Evolutionary conservation across 2,329 filamentous ascomycete species (phyloP).

Genomic region (Sporothrix mexicana): DNA sequence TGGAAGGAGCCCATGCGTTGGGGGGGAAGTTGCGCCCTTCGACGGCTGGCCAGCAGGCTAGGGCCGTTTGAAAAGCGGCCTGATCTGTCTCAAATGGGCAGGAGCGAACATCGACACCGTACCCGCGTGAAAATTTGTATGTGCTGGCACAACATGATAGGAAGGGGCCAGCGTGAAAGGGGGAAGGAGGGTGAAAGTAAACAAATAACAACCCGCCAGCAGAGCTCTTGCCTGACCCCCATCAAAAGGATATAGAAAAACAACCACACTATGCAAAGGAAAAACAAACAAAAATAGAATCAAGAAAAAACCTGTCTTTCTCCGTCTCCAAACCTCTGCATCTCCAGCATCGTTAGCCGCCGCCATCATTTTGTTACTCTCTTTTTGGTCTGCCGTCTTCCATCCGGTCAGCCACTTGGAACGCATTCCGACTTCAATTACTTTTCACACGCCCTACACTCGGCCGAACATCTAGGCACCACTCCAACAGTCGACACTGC

Average conservation of each 20-base stretch:
- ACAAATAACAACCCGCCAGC: background rate
- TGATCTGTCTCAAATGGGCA: background rate
- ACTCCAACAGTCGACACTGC: background rate
- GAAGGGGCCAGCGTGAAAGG: background rate
- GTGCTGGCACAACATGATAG: background rate
- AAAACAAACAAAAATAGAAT: background rate
- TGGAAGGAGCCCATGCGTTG: constrained; percentile 7
- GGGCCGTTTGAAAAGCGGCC: background rate
- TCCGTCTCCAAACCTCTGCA: background rate
- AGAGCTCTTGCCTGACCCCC: background rate
- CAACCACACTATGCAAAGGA: background rate
- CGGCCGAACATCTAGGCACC: too few species aligned
- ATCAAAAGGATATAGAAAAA: background rate
- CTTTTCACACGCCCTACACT: background rate
- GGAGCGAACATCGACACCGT: background rate
- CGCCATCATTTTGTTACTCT: background rate
- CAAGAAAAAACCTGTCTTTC: background rate
- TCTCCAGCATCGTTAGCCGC: background rate
- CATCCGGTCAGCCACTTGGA: background rate
- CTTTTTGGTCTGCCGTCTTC: background rate
- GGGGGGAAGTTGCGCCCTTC: background rate
- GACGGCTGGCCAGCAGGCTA: background rate
- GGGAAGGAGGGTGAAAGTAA: constrained; percentile 17
- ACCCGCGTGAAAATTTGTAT: background rate
- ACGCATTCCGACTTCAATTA: background rate